A percentile compares a stretch with the other conserved stretches of the same genome.
Evolutionary conservation across 129 eudicot genomes (phyloP).

Genomic region (Solidago caesia): DNA sequence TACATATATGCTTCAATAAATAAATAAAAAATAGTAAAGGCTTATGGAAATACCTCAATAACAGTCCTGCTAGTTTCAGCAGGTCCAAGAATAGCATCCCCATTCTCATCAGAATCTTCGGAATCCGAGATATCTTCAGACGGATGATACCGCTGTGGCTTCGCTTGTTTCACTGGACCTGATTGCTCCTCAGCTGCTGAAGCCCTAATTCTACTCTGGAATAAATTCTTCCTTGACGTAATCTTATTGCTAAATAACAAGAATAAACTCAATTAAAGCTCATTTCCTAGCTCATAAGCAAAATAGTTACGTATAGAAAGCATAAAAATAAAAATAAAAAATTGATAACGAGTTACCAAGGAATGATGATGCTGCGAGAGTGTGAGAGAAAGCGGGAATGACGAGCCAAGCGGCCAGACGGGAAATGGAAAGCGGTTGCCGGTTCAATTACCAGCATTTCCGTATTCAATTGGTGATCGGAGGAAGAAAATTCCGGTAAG

Average conservation of each 20-base stretch:
- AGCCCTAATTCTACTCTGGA: constrained; percentile 49
- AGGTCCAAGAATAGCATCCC: constrained; percentile 65
- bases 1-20: too few relatives aligned
- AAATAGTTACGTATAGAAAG: constrained; percentile 2
- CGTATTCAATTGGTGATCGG: constrained; percentile 29
- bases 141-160: constrained; percentile 85
- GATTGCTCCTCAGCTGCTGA: constrained; percentile 47
- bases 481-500: constrained; percentile 16
- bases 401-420: constrained; percentile 40
- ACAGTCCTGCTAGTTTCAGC: constrained; percentile 85
- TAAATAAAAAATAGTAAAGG: too few relatives aligned
- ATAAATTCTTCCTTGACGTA: constrained; percentile 33
- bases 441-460: constrained; percentile 70
- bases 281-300: constrained; percentile 9
- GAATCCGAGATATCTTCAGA: constrained; percentile 78
- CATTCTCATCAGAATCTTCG: constrained; percentile 53
- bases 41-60: constrained; percentile 57
- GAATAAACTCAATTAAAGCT: constrained; percentile 15
- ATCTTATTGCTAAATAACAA: constrained; percentile 38
- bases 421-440: constrained; percentile 53
- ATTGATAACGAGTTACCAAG: constrained; percentile 36
- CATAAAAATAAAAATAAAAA: background rate
- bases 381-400: constrained; percentile 47
- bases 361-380: constrained; percentile 45
- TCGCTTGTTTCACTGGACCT: constrained; percentile 69